Base-by-base conservation (phyloP, 352 stramenopile species). In the Phytophthora lateralis region DNA sequence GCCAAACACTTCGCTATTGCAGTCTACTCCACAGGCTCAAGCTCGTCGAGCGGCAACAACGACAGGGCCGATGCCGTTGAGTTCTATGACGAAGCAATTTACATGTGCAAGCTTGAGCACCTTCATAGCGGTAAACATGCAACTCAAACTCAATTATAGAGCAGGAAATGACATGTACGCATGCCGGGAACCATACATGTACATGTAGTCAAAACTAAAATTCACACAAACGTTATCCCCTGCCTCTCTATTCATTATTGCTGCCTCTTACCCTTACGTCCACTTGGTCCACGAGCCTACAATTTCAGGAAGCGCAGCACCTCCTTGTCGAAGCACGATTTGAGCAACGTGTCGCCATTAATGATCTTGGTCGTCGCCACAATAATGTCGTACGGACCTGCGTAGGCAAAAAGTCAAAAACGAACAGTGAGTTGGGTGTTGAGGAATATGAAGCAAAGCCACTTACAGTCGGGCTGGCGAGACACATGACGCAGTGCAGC, bases 401-500 rank as follows among this genome's bases (percentile, higher is more conserved):
- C 18, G 37, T 10, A 49, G 45, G 32, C 34, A 64, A 1, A 56
- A 18, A 32, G 39, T 27, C 24, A 68, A 24, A 34, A 21, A 3
- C 48, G 35, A 55, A 14, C 14, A 61, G 43, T 53, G 30, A 51
- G 38, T 21, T 11, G 26, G 6, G 26, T 24, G n/a, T 55, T 35
- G 27, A 11, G 55, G 3, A 55, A 18, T 18, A 26, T n/a, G n/a
- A 32, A 9, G 1, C 57, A 49, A 39, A 21, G 26, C 20, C 53
- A 97, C 66, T 72, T 91, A 91, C 97, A 99, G 6, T 91, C 85
- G 11, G 88, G 80, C 35, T 97, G 83, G 55, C 89, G 89, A 14
- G 91, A 98, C 29, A 99, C 77, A 74, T 98, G 98, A 26, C 97
- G 89, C 37, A 99, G 73, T 15, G 95, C 95, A 15, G 97, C 95